Percentiles rank a stretch among this genome's conserved stretches.
phyloP scores from a whole-genome alignment of 2,329 filamentous ascomycete genomes.

The Chaetothyriales sp. region DNA sequence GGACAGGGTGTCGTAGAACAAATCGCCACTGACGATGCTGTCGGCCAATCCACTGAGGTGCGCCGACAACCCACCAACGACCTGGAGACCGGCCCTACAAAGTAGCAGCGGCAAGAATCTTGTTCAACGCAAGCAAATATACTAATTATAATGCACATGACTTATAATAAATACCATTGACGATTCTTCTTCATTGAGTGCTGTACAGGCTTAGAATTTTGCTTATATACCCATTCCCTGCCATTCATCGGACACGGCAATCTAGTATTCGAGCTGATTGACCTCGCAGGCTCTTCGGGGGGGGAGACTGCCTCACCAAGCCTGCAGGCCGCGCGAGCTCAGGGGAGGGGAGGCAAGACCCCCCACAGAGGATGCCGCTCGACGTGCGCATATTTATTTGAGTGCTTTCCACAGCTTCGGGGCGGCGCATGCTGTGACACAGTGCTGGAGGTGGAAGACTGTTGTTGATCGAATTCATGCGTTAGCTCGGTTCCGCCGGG shows the following conservation, averaged over 20 bases:
- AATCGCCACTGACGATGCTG: constrained; percentile 2
- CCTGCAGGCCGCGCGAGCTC: too few species aligned
- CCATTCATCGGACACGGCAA: background rate
- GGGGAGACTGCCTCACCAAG: too few species aligned
- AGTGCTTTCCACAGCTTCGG: constrained; percentile 89
- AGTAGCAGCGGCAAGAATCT: background rate
- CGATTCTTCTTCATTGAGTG: constrained; percentile 2
- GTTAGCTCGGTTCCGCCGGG: constrained; percentile 1
- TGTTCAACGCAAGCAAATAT: background rate
- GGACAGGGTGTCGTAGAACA: constrained; percentile 1
- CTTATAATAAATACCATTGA: background rate
- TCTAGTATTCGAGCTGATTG: background rate
- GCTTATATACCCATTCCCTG: background rate
- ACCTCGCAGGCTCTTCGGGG: too few species aligned
- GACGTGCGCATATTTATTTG: constrained; percentile 49
- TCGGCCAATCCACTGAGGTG: background rate
- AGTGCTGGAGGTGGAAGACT: constrained; percentile 99
- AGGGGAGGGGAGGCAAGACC: too few species aligned
- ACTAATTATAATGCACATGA: background rate
- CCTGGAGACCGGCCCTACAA: background rate
- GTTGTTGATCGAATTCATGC: constrained; percentile 3
- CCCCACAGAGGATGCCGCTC: background rate
- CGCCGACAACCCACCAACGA: background rate
- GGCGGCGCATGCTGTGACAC: constrained; percentile 79
- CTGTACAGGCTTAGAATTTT: constrained; percentile 5